phyloP scores from a whole-genome alignment of 73 alveolate species.

The Effrenium voratum region DNA sequence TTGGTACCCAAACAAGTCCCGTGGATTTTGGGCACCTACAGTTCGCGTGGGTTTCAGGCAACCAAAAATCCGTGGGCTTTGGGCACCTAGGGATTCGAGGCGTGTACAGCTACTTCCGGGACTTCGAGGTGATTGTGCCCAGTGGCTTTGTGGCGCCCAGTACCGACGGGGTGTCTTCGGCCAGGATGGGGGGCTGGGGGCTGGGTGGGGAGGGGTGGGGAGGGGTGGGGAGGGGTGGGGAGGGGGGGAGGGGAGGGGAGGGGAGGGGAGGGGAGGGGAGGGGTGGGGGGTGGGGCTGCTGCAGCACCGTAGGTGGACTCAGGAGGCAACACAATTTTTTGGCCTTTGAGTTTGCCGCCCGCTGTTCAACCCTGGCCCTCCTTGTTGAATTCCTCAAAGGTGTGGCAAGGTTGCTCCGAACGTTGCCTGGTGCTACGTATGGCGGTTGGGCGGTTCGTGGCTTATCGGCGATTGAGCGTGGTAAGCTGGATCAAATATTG shows the following conservation, averaged over 20 bases:
- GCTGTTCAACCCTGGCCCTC: neutral
- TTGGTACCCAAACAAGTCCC: too few species aligned
- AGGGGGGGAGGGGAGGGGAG: neutral
- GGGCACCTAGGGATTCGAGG: too few species aligned
- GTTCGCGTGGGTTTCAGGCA: too few species aligned
- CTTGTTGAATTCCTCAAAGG: neutral
- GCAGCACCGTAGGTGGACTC: too few species aligned
- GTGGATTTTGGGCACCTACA: too few species aligned
- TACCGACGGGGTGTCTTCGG: slow-evolving; percentile 59
- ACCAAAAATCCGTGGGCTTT: too few species aligned
- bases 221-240: neutral
- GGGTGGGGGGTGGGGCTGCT: neutral
- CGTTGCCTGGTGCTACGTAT: too few species aligned
- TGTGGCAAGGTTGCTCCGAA: too few species aligned
- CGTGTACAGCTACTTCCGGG: slow-evolving; percentile 85
- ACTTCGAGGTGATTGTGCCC: slow-evolving; percentile 57
- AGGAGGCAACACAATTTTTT: too few species aligned
- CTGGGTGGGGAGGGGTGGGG: neutral
- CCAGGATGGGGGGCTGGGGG: neutral
- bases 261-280: neutral
- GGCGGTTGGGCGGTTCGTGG: too few species aligned
- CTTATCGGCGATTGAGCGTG: too few species aligned
- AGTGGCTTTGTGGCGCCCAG: slow-evolving; percentile 89
- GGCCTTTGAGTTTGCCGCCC: neutral
- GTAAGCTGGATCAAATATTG: too few species aligned